Conservation (phyloP, 2,329 filamentous ascomycete genomes). For the Colletotrichum lini region DNA sequence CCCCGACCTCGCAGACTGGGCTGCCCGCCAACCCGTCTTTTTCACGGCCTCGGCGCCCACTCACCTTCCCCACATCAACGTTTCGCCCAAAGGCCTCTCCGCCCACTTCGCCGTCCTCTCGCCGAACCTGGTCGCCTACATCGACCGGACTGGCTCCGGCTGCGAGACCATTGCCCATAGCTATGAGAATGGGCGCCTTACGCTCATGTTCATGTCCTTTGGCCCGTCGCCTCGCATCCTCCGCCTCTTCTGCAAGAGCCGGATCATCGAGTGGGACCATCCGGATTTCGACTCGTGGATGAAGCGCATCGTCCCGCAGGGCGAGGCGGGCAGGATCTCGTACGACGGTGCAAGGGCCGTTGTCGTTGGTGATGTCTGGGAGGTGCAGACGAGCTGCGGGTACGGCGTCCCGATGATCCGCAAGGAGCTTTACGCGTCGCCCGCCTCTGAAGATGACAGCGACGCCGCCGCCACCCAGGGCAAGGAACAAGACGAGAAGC, state of each 20-base stretch:
- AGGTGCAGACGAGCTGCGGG: slow-evolving; percentile 78
- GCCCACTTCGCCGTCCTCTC: slow-evolving; percentile 73
- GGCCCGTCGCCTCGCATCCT: slow-evolving; percentile 72
- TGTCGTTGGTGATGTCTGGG: slow-evolving; percentile 73
- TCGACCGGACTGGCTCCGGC: slow-evolving; percentile 82
- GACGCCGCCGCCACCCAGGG: slow-evolving; percentile 36
- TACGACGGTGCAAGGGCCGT: slow-evolving; percentile 71
- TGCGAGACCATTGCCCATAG: slow-evolving; percentile 83
- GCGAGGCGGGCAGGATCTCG: slow-evolving; percentile 43
- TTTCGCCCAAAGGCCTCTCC: slow-evolving; percentile 81
- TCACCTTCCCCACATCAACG: slow-evolving; percentile 78
- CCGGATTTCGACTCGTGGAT: slow-evolving; percentile 64
- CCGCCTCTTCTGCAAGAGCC: slow-evolving; percentile 73
- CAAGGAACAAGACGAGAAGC: slow-evolving; percentile 38
- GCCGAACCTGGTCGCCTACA: slow-evolving; percentile 74
- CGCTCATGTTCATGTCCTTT: slow-evolving; percentile 81
- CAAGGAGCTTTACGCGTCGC: slow-evolving; percentile 55
- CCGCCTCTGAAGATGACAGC: slow-evolving; percentile 34
- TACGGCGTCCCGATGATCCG: slow-evolving; percentile 72
- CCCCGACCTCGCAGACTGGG: slow-evolving; percentile 72
- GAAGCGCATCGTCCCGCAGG: slow-evolving; percentile 55
- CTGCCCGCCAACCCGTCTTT: slow-evolving; percentile 78
- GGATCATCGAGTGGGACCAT: slow-evolving; percentile 72
- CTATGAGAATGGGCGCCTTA: slow-evolving; percentile 83
- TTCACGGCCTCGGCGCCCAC: slow-evolving; percentile 81